Evolutionary conservation across 169 alveolate genomes (phyloP).

Genomic region (Eimeria tenella): DNA sequence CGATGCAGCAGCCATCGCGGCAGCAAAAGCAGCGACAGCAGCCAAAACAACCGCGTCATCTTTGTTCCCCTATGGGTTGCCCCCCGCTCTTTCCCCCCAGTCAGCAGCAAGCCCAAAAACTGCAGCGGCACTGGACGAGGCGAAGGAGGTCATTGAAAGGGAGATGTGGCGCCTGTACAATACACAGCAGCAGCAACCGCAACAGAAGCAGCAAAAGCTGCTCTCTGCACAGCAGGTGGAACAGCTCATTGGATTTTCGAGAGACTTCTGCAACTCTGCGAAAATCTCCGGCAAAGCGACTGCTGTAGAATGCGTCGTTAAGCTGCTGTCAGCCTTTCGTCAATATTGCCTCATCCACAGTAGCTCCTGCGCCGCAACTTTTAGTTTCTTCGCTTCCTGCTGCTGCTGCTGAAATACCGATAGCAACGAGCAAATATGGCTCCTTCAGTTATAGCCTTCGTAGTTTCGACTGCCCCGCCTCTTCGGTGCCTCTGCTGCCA

Average conservation of each 20-base stretch:
- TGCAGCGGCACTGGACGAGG: slow-evolving; percentile 26
- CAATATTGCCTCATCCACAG: not conserved
- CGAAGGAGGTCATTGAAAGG: slow-evolving; percentile 22
- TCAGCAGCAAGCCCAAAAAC: not conserved
- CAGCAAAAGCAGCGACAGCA: slow-evolving; percentile 43
- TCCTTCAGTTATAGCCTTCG: not conserved
- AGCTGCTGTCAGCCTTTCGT: not conserved
- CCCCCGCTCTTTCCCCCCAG: slow-evolving; percentile 1
- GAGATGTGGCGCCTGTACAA: slow-evolving; percentile 40
- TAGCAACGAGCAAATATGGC: no score
- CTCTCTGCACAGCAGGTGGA: slow-evolving; percentile 35
- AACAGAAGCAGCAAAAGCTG: slow-evolving; percentile 32
- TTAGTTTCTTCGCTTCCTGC: not conserved
- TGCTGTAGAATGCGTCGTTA: slow-evolving; percentile 10
- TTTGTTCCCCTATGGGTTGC: slow-evolving; percentile 9
- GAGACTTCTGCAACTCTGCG: slow-evolving; percentile 12
- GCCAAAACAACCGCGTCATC: not conserved
- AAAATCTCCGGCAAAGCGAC: not conserved
- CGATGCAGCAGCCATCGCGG: not conserved
- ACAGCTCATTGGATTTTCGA: slow-evolving; percentile 38
- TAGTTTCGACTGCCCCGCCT: no score
- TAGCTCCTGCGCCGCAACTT: not conserved
- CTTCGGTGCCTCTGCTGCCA: no score
- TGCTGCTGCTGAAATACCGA: not conserved
- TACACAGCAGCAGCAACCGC: slow-evolving; percentile 17